These are phyloP conservation scores for Yamadazyma triangularis DNA, from an alignment of 1,139 yeast species.

Conservation along the genomic window DNA sequence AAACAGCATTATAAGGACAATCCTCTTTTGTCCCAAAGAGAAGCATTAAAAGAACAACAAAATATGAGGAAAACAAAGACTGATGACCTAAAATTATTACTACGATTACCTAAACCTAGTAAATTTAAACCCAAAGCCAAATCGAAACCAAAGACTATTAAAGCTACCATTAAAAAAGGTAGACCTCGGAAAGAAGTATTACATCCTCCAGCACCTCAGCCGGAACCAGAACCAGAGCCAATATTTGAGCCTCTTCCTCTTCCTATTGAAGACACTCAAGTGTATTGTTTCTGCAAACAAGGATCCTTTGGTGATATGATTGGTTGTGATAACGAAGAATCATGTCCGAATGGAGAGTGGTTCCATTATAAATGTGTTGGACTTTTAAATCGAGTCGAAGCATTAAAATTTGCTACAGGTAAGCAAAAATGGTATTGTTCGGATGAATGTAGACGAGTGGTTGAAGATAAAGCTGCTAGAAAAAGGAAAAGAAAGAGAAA, in stretches of 20 bases:
- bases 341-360: constrained; percentile 48
- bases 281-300: constrained; percentile 42
- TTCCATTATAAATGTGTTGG: constrained; percentile 49
- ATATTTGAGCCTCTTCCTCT: neutral
- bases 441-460: constrained; percentile 23
- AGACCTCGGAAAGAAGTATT: neutral
- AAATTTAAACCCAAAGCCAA: neutral
- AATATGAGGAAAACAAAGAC: constrained; percentile 9
- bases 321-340: constrained; percentile 38
- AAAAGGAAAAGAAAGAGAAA: constrained; percentile 9
- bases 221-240: constrained; percentile 3
- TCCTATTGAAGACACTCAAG: constrained; percentile 15
- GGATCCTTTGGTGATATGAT: constrained; percentile 46
- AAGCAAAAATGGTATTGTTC: constrained; percentile 42
- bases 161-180: neutral
- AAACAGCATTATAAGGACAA: constrained; percentile 29
- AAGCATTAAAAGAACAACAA: constrained; percentile 34
- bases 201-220: constrained; percentile 1
- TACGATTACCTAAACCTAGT: constrained; percentile 19
- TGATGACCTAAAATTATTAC: constrained; percentile 19
- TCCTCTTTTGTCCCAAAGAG: constrained; percentile 37
- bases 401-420: constrained; percentile 33
- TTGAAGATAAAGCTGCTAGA: constrained; percentile 7
- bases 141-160: neutral
- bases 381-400: constrained; percentile 35